Base-by-base conservation (phyloP, 495 filamentous ascomycete species). In the Penicillium bovifimosum region DNA sequence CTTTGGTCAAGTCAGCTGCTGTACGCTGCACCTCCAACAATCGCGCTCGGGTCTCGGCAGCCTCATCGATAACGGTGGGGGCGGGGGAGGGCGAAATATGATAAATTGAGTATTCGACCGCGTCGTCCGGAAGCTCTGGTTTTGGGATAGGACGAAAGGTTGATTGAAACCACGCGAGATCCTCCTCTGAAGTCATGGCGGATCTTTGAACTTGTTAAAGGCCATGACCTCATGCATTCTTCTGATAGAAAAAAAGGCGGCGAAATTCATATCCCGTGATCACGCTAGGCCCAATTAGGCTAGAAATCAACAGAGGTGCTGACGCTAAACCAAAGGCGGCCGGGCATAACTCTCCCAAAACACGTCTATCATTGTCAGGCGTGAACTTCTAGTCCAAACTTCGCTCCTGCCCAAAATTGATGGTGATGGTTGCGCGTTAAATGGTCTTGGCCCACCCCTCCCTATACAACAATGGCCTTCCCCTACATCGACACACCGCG, bases 31-130 rank as follows among this genome's bases (percentile, higher is more conserved):
- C 76, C n/a, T 78, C 70, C 45, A 86, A 83, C 47, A 98, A 76
- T 27, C 77, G 78, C 9, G 77, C 58, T 18, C 82, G 78, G 10
- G 76, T 73, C 53, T 82, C 79, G 17, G 76, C 62, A 28, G 71
- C 65, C 41, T 73, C 54, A 62, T 88, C 77, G 55, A 69, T 62
- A 52, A 63, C 58, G 46, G 71, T 56, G 67, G 68, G 68, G 65
- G 65, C 61, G 68, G 74, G 69, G 68, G 68, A 67, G 41, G 70
- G 62, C 53, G 92, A 69, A 50, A 50, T 50, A 40, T 89, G 63
- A 61, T 87, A 91, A 29, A 97, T 68, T 34, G 85, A 78, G 68
- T 96, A 98, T 65, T 95, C 87, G 45, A 96, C 82, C 43, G 82
- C 86, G 66, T 97, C 91, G 38, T 96, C 90, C 0, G 93, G 83